Percentiles rank a stretch among this genome's conserved stretches.
These are phyloP conservation scores for Hypomontagnella monticulosa DNA, from an alignment of 495 filamentous ascomycete genomes.

Conservation along the genomic window DNA sequence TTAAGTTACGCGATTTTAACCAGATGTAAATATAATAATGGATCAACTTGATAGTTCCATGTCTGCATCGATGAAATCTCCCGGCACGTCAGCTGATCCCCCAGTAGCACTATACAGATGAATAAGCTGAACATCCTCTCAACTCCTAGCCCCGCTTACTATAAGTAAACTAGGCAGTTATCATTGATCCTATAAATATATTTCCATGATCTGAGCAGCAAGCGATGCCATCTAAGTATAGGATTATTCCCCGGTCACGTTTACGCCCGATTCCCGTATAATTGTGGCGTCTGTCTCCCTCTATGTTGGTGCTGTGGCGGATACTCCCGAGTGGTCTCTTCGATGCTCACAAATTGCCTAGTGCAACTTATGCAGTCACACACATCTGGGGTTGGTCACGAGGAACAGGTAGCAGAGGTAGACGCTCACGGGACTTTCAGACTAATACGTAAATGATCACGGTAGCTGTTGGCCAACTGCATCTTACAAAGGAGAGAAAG, in stretches of 20 bases:
- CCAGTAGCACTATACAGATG: no score
- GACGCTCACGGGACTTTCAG: slow-evolving; percentile 44
- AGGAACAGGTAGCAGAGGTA: slow-evolving; percentile 35
- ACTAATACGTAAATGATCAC: slow-evolving; percentile 34
- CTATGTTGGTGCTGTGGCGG: slow-evolving; percentile 30
- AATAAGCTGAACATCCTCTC: no score
- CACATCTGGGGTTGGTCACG: slow-evolving; percentile 46
- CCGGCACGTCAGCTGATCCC: no score
- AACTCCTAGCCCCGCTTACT: slow-evolving; percentile 7
- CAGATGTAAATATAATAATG: no score
- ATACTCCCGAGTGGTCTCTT: slow-evolving; percentile 40
- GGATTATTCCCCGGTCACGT: slow-evolving; percentile 13
- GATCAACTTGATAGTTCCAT: no score
- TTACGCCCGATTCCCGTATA: slow-evolving; percentile 26
- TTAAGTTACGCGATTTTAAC: no score
- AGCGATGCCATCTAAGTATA: neutral
- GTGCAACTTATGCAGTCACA: slow-evolving; percentile 48
- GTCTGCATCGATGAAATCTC: no score
- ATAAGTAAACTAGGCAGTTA: neutral
- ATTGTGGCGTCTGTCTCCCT: slow-evolving; percentile 20
- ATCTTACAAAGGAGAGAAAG: slow-evolving; percentile 15
- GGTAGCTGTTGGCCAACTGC: slow-evolving; percentile 18
- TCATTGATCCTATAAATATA: slow-evolving; percentile 26
- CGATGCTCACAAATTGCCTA: slow-evolving; percentile 40
- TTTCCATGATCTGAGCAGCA: slow-evolving; percentile 9